Evolutionary conservation across 768 basidiomycete genomes (phyloP).

Genomic region (Myochromella boudieri): DNA sequence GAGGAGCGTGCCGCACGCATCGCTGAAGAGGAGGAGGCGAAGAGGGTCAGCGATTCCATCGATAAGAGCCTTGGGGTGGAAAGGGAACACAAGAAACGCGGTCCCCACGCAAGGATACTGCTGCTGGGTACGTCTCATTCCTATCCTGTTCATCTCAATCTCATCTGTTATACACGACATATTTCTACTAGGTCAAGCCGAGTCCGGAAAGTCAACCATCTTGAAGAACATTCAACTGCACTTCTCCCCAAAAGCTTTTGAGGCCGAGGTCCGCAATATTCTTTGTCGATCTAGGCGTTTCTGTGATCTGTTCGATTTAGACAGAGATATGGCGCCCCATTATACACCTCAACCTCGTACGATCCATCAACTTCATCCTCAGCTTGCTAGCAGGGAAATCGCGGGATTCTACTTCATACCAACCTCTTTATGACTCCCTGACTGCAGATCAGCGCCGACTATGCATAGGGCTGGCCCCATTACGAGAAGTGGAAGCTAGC

Average conservation of each 20-base stretch:
- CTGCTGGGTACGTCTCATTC: constrained; percentile 47
- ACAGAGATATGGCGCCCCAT: constrained; percentile 61
- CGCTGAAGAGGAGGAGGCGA: constrained; percentile 47
- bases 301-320: constrained; percentile 16
- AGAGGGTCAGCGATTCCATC: constrained; percentile 52
- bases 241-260: constrained; percentile 59
- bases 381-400: constrained; percentile 24
- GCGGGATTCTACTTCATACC: constrained; percentile 18
- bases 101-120: constrained; percentile 46
- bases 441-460: constrained; percentile 41
- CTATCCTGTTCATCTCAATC: background rate
- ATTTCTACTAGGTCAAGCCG: constrained; percentile 51
- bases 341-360: constrained; percentile 68
- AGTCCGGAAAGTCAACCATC: constrained; percentile 68
- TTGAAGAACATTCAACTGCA: constrained; percentile 66
- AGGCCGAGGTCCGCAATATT: constrained; percentile 42
- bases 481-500: constrained; percentile 54
- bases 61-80: constrained; percentile 51
- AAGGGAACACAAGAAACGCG: constrained; percentile 37
- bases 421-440: constrained; percentile 22
- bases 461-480: constrained; percentile 50
- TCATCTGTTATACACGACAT: background rate
- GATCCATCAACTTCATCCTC: constrained; percentile 43
- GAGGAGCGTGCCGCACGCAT: constrained; percentile 39
- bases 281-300: background rate